Evolutionary conservation across 164 flowering plant species (phyloP).

Genomic region (Chimonanthus praecox): DNA sequence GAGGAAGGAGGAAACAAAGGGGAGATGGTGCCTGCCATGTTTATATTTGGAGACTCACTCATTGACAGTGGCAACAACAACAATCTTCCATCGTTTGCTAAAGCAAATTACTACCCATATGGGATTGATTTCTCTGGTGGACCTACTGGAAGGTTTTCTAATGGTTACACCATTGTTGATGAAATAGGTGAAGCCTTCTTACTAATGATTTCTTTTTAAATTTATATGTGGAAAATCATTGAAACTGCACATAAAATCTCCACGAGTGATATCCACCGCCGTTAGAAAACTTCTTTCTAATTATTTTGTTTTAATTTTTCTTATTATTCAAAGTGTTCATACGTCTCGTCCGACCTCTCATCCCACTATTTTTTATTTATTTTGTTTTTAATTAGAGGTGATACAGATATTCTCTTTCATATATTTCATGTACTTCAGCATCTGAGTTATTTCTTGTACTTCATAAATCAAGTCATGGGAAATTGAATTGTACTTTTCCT

Average conservation of each 20-base stretch:
- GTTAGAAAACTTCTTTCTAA: not conserved
- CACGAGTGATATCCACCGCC: no score
- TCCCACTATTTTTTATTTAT: no score
- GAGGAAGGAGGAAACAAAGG: constrained; percentile 9
- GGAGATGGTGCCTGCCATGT: constrained; percentile 65
- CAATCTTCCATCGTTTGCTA: constrained; percentile 67
- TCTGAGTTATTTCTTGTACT: not conserved
- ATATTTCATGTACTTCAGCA: not conserved
- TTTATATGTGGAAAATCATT: no score
- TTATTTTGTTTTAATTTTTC: no score
- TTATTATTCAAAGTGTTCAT: not conserved
- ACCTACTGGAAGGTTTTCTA: constrained; percentile 85
- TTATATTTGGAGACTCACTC: constrained; percentile 77
- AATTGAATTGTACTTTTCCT: not conserved
- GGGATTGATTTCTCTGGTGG: constrained; percentile 86
- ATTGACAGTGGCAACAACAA: constrained; percentile 83
- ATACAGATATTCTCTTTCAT: no score
- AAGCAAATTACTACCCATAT: constrained; percentile 85
- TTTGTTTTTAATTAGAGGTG: no score
- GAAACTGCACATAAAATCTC: no score
- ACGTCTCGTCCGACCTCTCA: no score
- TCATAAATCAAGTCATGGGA: not conserved
- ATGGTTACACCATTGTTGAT: constrained; percentile 85
- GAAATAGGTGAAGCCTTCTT: constrained; percentile 36
- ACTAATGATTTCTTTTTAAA: not conserved